A percentile compares a stretch with the other conserved stretches of the same genome.
These are phyloP conservation scores for Teunomyces cretensis DNA, from an alignment of 805 yeast species.

Conservation along the genomic window DNA sequence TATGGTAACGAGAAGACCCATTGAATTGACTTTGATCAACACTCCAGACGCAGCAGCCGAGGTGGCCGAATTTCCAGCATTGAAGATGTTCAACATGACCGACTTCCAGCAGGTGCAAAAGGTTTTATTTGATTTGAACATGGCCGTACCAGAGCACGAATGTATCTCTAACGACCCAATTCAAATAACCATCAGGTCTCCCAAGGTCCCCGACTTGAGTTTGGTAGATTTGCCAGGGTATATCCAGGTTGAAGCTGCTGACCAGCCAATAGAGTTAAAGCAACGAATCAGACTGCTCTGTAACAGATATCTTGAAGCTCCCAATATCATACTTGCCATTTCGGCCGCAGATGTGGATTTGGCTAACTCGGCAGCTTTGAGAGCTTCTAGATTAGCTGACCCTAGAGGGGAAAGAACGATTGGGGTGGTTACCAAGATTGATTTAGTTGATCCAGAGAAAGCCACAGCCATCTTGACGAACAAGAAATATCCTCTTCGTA, in stretches of 20 bases:
- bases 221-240: conserved; percentile 96
- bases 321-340: conserved; percentile 92
- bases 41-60: conserved; percentile 80
- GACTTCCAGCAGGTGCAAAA: conserved; percentile 89
- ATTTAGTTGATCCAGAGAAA: conserved; percentile 73
- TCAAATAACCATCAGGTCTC: conserved; percentile 86
- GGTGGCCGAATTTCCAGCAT: conserved; percentile 89
- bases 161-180: conserved; percentile 94
- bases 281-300: conserved; percentile 76
- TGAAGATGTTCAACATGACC: conserved; percentile 76
- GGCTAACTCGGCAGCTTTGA: conserved; percentile 91
- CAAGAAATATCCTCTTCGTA: conserved; percentile 80
- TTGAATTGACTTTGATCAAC: conserved; percentile 88
- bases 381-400: conserved; percentile 87
- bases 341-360: conserved; percentile 97
- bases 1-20: conserved; percentile 98
- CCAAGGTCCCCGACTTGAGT: conserved; percentile 84
- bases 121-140: conserved; percentile 80
- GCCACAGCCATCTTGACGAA: conserved; percentile 73
- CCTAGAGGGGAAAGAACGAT: conserved; percentile 95
- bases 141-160: conserved; percentile 85
- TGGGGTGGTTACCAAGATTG: conserved; percentile 94
- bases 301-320: conserved; percentile 81
- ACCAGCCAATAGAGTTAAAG: conserved; percentile 86
- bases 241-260: conserved; percentile 94